Evolutionary conservation across 1,284 basidiomycete species (phyloP), one percentile per base, ranked within the genome.

Genomic region (Rhodotorula sp.): DNA sequence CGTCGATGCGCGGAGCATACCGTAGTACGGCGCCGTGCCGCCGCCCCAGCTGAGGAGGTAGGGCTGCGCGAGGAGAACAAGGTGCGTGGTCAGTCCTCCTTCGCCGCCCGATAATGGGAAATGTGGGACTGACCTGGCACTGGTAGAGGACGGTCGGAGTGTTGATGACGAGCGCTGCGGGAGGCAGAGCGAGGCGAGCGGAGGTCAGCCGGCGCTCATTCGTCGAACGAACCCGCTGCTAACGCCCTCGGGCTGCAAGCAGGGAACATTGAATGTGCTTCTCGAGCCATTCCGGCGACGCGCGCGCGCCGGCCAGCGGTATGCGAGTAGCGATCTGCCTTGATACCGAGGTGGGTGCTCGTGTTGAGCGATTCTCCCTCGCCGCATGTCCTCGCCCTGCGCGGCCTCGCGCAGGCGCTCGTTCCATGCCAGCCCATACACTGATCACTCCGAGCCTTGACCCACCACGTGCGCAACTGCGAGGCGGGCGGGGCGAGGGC

Each of bases 1-100:
- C 17, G n/a, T 58, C 13, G 9, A 12, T 27, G 21, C 44, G 36
- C 17, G 36, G 32, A 39, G 36, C 41, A 61, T 46, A 44, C 70
- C 68, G 68, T 67, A 72, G 69, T 69, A 77, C 27, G 77, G 77
- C 10, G 67, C 73, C 46, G 32, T 17, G 51, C 77, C 77, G 37
- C 72, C 72, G 1, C 44, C 50, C 67, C 65, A 74, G 29, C 60
- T 46, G 34, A 72, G 36, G 29, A 66, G 67, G 60, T 56, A 60
- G 8, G 67, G 64, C 63, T 69, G 61, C 21, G 41, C 2, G n/a
- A 36, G 50, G 17, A 21, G 19, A 37, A 6, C 25, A 67, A 29
- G 37, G 19, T 22, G 32, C n/a, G 51, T 17, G 15, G 51, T 53
- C 29, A 34, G 19, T 9, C 17, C 15, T 54, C 1, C 19, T 32